Evolutionary conservation across 2,329 filamentous ascomycete genomes (phyloP).

Genomic region (Triangularia setosa): DNA sequence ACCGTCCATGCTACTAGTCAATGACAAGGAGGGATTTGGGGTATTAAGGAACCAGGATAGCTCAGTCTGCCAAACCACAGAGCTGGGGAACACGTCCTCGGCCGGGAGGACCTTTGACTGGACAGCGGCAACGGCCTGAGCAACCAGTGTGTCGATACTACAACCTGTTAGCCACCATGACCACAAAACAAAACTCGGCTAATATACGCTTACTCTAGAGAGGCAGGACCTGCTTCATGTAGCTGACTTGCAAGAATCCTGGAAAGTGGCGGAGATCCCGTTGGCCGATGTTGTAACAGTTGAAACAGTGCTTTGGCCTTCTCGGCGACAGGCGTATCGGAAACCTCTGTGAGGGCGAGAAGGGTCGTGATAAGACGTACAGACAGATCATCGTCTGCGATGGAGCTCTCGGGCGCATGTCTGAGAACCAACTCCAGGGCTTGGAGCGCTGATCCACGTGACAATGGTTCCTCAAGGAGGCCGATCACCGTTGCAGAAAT

Average conservation of each 20-base stretch:
- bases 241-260: constrained; percentile 54
- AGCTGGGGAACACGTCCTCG: constrained; percentile 58
- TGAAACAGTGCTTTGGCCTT: constrained; percentile 42
- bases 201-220: constrained; percentile 44
- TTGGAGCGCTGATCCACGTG: constrained; percentile 35
- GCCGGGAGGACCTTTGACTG: constrained; percentile 32
- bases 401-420: constrained; percentile 42
- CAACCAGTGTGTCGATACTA: constrained; percentile 51
- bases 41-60: constrained; percentile 52
- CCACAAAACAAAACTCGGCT: not conserved
- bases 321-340: constrained; percentile 36
- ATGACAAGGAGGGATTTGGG: constrained; percentile 62
- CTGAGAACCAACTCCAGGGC: constrained; percentile 48
- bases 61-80: constrained; percentile 61
- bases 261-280: constrained; percentile 43
- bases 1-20: constrained; percentile 70
- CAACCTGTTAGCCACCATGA: constrained; percentile 20
- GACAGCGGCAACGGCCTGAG: constrained; percentile 43
- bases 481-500: constrained; percentile 30
- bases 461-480: constrained; percentile 20
- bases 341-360: constrained; percentile 50
- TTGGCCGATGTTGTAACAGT: constrained; percentile 42
- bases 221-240: constrained; percentile 44
- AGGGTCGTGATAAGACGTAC: constrained; percentile 50
- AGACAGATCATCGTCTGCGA: constrained; percentile 42